Percentiles rank a stretch among this genome's conserved stretches.
Conservation (phyloP, 495 filamentous ascomycete species). For the Hyaloscypha variabilis region DNA sequence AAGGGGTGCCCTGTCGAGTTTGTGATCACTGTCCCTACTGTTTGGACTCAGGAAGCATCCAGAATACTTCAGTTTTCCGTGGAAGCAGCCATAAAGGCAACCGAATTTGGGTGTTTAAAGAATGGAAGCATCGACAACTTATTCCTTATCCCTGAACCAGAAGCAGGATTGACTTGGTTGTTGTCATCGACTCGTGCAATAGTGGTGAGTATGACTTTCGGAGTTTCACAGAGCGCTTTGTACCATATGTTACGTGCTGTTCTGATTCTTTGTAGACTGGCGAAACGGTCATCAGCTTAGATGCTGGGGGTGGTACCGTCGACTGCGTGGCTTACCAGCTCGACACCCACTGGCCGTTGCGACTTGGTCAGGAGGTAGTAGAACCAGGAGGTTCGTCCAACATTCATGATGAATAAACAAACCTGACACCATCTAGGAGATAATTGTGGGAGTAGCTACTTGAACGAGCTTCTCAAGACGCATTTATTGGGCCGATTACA, state of each 20-base stretch:
- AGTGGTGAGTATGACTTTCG: no score
- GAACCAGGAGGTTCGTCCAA: not conserved
- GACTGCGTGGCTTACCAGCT: not conserved
- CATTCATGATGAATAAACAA: not conserved
- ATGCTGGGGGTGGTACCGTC: no score
- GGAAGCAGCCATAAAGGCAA: not conserved
- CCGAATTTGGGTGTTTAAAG: no score
- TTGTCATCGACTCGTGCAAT: no score
- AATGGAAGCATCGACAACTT: no score
- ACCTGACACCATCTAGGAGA: not conserved
- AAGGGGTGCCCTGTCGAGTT: conserved; percentile 3
- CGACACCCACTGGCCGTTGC: not conserved
- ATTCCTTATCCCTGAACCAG: no score
- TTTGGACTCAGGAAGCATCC: conserved; percentile 10
- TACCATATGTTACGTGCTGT: no score
- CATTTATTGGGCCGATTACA: not conserved
- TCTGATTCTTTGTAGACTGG: no score
- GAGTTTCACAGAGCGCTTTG: no score
- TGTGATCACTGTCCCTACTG: conserved; percentile 11
- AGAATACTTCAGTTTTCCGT: not conserved
- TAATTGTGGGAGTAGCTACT: conserved; percentile 11
- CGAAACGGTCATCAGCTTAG: no score
- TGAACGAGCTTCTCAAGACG: not conserved
- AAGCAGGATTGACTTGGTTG: no score
- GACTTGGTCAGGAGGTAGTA: not conserved